A percentile compares a stretch with the other conserved stretches of the same genome.
phyloP scores from a whole-genome alignment of 208 protist genomes.

The Crithidia brevicula region DNA sequence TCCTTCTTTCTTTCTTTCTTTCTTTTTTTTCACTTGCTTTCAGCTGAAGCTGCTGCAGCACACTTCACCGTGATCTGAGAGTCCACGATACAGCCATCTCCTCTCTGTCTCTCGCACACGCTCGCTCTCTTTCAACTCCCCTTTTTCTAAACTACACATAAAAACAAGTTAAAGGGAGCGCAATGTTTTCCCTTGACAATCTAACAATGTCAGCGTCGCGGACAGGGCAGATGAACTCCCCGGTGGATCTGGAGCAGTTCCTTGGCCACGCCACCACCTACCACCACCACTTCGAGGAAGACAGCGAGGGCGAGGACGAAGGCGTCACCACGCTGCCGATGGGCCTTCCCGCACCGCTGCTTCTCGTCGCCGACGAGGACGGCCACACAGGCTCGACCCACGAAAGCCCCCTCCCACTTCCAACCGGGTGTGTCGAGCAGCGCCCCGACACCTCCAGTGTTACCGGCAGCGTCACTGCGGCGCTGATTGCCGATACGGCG shows the following conservation, averaged over 20 bases:
- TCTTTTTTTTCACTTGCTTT: no score
- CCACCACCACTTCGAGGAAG: slow-evolving; percentile 8
- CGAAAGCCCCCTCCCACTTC: neutral
- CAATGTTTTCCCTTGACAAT: no score
- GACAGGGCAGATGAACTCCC: slow-evolving; percentile 9
- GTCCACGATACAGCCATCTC: no score
- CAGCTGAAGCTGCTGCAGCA: no score
- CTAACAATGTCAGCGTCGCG: no score
- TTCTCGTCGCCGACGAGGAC: slow-evolving; percentile 14
- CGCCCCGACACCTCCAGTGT: neutral
- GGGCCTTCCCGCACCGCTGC: slow-evolving; percentile 9
- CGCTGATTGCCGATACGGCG: neutral
- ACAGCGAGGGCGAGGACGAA: slow-evolving; percentile 15
- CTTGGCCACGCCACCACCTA: slow-evolving; percentile 9
- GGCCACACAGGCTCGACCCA: neutral
- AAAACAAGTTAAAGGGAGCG: no score
- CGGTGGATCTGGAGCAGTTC: slow-evolving; percentile 4
- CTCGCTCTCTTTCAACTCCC: no score
- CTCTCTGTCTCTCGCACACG: no score
- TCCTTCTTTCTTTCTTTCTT: no score
- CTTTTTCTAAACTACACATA: no score
- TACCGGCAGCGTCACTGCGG: neutral
- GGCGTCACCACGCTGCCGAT: slow-evolving; percentile 9
- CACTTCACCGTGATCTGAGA: no score
- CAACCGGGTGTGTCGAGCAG: neutral